Evolutionary conservation across 768 basidiomycete species (phyloP).

Genomic region (Tylopilus subfusipes): DNA sequence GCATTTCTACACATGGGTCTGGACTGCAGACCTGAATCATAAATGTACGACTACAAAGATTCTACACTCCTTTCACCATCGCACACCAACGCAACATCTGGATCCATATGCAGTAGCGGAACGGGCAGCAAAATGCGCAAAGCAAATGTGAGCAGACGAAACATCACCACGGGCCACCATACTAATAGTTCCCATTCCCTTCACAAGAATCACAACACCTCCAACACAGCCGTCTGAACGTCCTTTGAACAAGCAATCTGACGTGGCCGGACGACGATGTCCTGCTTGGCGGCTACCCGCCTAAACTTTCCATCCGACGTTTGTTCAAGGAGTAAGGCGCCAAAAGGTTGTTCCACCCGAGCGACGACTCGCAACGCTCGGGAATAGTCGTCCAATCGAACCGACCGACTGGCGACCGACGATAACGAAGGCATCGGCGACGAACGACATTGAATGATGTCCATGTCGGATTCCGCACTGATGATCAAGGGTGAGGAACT

Average conservation of each 20-base stretch:
- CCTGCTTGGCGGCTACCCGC: conserved; percentile 13
- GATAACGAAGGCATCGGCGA: not conserved
- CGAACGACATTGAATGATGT: not conserved
- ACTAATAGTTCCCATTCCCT: too few species aligned
- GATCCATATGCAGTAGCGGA: too few species aligned
- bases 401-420: not conserved
- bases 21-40: too few species aligned
- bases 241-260: conserved; percentile 4
- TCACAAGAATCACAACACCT: not conserved
- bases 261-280: conserved; percentile 9
- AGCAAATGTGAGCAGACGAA: too few species aligned
- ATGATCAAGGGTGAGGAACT: not conserved
- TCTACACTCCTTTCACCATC: too few species aligned
- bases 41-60: too few species aligned
- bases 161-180: too few species aligned
- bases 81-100: too few species aligned
- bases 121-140: too few species aligned
- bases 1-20: too few species aligned
- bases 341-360: conserved; percentile 12
- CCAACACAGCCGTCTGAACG: conserved; percentile 10
- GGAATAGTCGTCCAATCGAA: conserved; percentile 4
- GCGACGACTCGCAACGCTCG: conserved; percentile 13
- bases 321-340: conserved; percentile 7
- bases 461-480: not conserved
- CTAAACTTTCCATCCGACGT: conserved; percentile 14